These are phyloP conservation scores for Entomortierella chlamydospora DNA, from an alignment of 192 early-diverging fungal species.

Conservation along the genomic window DNA sequence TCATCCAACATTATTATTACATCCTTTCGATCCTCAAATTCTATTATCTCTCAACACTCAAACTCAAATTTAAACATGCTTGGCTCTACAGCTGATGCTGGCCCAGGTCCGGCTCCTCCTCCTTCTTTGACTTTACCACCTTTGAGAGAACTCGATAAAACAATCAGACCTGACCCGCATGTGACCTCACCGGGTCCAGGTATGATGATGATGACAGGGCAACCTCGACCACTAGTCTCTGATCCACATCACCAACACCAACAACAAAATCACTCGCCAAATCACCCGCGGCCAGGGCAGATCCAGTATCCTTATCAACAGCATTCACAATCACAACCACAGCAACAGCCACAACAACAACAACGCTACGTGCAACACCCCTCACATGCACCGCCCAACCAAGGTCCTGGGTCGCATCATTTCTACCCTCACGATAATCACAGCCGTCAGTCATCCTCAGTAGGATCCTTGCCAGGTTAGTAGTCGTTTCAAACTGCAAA, in stretches of 20 bases:
- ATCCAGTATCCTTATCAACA: not conserved
- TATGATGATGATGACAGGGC: not conserved
- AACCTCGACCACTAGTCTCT: not conserved
- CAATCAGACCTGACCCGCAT: slow-evolving; percentile 19
- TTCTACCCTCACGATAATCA: slow-evolving; percentile 18
- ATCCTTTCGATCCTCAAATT: too few species aligned
- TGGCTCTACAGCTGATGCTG: slow-evolving; percentile 7
- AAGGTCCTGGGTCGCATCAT: slow-evolving; percentile 13
- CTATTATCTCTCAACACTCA: too few species aligned
- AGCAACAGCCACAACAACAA: slow-evolving; percentile 3
- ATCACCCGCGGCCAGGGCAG: not conserved
- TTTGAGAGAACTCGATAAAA: slow-evolving; percentile 34
- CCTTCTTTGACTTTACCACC: slow-evolving; percentile 40
- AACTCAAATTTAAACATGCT: slow-evolving; percentile 23
- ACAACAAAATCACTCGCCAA: not conserved
- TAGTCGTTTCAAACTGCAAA: not conserved
- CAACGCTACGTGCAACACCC: not conserved
- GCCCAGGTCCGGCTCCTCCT: slow-evolving; percentile 37
- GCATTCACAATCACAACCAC: not conserved
- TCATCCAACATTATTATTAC: too few species aligned
- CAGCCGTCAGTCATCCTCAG: slow-evolving; percentile 33
- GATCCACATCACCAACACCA: slow-evolving; percentile 21
- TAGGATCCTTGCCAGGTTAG: slow-evolving; percentile 38
- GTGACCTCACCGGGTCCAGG: not conserved
- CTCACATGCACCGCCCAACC: not conserved